phyloP scores from a whole-genome alignment of 371 early-diverging fungal genomes.

The Amoeboradix gromovi region DNA sequence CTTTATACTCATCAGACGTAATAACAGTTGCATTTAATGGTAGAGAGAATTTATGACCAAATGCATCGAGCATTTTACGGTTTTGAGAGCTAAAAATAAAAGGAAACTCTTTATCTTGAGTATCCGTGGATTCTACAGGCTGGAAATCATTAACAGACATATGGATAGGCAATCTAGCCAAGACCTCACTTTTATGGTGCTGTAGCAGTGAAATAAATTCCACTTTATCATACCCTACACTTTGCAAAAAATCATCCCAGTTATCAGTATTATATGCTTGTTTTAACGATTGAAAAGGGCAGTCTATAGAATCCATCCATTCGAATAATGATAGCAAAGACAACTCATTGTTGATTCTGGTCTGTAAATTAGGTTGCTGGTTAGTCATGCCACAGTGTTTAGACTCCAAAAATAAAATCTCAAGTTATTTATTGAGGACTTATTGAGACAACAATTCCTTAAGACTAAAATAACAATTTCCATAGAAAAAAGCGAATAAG shows the following conservation, averaged over 20 bases:
- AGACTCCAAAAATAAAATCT: too few species aligned
- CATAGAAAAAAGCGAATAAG: too few species aligned
- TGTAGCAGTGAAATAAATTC: constrained; percentile 23
- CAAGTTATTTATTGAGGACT: too few species aligned
- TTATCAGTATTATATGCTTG: neutral
- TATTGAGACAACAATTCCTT: too few species aligned
- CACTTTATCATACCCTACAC: constrained; percentile 40
- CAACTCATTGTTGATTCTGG: too few species aligned
- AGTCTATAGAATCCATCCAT: too few species aligned
- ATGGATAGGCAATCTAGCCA: neutral
- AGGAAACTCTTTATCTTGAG: neutral
- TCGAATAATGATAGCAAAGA: too few species aligned
- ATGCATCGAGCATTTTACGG: neutral
- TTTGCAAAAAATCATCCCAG: constrained; percentile 20
- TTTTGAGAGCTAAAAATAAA: neutral
- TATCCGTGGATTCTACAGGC: neutral
- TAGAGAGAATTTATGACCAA: neutral
- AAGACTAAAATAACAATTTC: too few species aligned
- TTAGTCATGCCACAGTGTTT: too few species aligned
- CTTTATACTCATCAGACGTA: constrained; percentile 21
- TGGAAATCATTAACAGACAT: neutral
- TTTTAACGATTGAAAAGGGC: too few species aligned
- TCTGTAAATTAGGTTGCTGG: too few species aligned
- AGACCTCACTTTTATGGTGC: neutral
- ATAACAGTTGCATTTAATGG: neutral